Conservation (phyloP, 306 rosid species). For the Purshia tridentata region DNA sequence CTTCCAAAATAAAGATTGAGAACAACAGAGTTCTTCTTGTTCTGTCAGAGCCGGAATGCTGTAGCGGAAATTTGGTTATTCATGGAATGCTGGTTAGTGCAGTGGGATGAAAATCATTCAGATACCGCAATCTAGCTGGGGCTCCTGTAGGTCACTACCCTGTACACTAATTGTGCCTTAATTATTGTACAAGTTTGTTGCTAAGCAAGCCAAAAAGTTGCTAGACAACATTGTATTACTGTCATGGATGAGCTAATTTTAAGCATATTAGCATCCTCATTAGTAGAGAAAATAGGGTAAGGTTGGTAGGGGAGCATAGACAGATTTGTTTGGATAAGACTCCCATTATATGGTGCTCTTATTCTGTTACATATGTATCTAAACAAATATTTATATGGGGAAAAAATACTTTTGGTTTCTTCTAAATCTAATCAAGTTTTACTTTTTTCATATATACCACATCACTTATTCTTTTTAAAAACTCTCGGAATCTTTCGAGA, state of each 20-base stretch:
- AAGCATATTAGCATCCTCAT: conserved; percentile 11
- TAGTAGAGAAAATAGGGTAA: background rate
- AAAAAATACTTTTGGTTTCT: background rate
- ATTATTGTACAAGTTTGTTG: conserved; percentile 14
- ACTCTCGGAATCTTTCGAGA: no score
- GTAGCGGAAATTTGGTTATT: background rate
- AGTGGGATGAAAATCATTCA: background rate
- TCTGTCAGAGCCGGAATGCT: conserved; percentile 7
- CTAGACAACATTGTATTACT: background rate
- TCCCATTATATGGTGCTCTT: background rate
- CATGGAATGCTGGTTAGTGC: conserved; percentile 2
- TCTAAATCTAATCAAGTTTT: background rate
- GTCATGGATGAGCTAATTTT: background rate
- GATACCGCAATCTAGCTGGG: conserved; percentile 12
- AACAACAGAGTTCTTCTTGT: background rate
- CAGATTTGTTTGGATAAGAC: conserved; percentile 12
- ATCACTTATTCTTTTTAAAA: no score
- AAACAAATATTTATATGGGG: background rate
- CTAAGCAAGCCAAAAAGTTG: background rate
- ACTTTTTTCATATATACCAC: background rate
- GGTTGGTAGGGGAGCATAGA: conserved; percentile 10
- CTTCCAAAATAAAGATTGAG: conserved; percentile 1
- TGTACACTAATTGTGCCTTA: conserved; percentile 2
- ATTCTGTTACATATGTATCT: background rate
- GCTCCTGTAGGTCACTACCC: background rate